Percentiles rank a stretch among this genome's conserved stretches.
phyloP scores from a whole-genome alignment of 129 eudicot genomes.

The Tagetes patula region DNA sequence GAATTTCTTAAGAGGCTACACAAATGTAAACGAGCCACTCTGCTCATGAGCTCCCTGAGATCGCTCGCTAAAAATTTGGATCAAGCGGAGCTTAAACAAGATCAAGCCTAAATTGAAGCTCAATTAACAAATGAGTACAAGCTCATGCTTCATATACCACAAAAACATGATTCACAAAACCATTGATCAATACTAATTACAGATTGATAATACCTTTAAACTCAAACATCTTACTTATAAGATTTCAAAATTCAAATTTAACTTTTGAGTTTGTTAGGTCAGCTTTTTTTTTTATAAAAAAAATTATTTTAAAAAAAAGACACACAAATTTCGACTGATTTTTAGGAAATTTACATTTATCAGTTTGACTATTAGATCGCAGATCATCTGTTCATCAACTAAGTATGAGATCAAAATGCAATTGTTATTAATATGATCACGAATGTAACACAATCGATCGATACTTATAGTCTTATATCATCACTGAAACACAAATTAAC shows the following conservation, averaged over 20 bases:
- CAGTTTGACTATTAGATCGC: constrained; percentile 21
- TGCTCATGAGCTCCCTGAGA: neutral
- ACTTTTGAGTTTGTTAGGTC: constrained; percentile 1
- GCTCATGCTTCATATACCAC: neutral
- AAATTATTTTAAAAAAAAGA: neutral
- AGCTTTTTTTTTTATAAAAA: neutral
- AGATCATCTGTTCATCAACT: neutral
- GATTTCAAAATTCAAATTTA: neutral
- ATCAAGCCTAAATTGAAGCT: too few species aligned
- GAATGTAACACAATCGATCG: constrained; percentile 1
- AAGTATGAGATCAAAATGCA: neutral
- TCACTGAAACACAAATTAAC: neutral
- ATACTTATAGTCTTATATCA: too few species aligned
- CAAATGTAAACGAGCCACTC: too few species aligned
- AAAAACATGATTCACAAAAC: neutral
- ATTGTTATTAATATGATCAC: neutral
- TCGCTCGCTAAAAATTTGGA: too few species aligned
- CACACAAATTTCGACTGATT: neutral
- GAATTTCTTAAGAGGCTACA: too few species aligned
- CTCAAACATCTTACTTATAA: neutral
- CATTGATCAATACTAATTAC: neutral
- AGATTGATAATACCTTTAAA: neutral
- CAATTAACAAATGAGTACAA: too few species aligned
- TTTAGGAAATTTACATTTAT: neutral
- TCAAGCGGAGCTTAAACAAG: too few species aligned